Conservation (phyloP, 2,329 filamentous ascomycete species). For the Colletotrichum chlorophyti region DNA sequence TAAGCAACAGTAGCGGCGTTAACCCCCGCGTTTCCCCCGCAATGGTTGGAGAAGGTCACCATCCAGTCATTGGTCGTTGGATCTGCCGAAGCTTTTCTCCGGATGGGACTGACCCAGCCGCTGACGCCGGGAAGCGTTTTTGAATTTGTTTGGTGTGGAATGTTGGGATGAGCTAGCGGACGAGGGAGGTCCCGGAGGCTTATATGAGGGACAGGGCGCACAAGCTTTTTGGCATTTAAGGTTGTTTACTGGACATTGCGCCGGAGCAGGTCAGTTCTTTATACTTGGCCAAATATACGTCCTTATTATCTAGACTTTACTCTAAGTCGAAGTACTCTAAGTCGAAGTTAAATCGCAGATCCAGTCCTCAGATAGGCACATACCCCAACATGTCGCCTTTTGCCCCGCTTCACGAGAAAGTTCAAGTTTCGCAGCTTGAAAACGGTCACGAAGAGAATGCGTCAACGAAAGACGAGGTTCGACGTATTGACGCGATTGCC, state of each 20-base stretch:
- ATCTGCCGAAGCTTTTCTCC: neutral
- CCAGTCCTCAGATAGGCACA: too few species aligned
- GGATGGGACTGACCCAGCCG: conserved; percentile 5
- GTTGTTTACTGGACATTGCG: neutral
- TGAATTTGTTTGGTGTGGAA: neutral
- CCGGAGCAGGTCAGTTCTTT: too few species aligned
- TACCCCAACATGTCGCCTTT: neutral
- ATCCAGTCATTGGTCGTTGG: conserved; percentile 4
- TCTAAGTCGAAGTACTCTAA: too few species aligned
- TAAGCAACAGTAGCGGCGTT: conserved; percentile 6
- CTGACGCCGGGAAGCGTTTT: conserved; percentile 1
- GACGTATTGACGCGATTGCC: conserved; percentile 1
- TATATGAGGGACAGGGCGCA: neutral
- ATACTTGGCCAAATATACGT: too few species aligned
- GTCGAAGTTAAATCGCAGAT: too few species aligned
- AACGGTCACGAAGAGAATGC: neutral
- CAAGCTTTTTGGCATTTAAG: neutral
- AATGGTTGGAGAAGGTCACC: neutral
- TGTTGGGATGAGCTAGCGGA: neutral
- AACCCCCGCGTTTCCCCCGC: neutral
- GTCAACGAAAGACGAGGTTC: conserved; percentile 5
- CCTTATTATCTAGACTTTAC: too few species aligned
- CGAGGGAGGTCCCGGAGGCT: neutral
- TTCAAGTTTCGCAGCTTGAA: conserved; percentile 17
- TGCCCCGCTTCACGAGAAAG: conserved; percentile 8